phyloP scores from a whole-genome alignment of 768 basidiomycete species.

The Mycena amicta region DNA sequence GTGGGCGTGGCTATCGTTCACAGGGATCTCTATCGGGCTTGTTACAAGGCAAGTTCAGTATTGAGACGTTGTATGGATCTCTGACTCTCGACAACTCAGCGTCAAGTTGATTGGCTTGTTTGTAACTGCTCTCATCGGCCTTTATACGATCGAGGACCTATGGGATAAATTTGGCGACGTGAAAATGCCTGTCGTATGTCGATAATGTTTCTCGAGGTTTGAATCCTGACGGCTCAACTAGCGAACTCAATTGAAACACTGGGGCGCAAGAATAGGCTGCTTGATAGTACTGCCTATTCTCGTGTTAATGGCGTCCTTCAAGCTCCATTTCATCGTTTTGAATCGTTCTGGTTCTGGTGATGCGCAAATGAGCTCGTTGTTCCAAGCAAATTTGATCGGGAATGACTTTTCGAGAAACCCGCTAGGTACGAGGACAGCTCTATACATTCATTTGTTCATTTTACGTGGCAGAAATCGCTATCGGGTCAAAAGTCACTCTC shows the following conservation, averaged over 20 bases:
- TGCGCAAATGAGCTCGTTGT: conserved; percentile 97
- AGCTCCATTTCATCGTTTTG: conserved; percentile 92
- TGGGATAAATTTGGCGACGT: conserved; percentile 99
- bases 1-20: conserved; percentile 95
- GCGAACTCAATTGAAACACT: conserved; percentile 88
- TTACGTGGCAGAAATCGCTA: conserved; percentile 68
- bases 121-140: conserved; percentile 89
- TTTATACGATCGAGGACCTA: conserved; percentile 96
- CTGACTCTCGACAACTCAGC: conserved; percentile 41
- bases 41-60: conserved; percentile 72
- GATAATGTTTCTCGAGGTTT: conserved; percentile 5
- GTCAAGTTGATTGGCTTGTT: conserved; percentile 97
- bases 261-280: conserved; percentile 83
- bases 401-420: conserved; percentile 94
- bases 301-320: conserved; percentile 94
- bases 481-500: conserved; percentile 87
- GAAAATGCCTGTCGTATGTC: conserved; percentile 82
- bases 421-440: conserved; percentile 68
- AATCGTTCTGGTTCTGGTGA: conserved; percentile 96
- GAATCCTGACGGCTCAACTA: conserved; percentile 32
- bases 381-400: conserved; percentile 94
- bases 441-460: background rate
- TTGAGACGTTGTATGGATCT: background rate
- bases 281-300: conserved; percentile 88
- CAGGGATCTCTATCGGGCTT: conserved; percentile 92